phyloP scores from a whole-genome alignment of 2,329 filamentous ascomycete species.

The Keithomyces neogunnii region DNA sequence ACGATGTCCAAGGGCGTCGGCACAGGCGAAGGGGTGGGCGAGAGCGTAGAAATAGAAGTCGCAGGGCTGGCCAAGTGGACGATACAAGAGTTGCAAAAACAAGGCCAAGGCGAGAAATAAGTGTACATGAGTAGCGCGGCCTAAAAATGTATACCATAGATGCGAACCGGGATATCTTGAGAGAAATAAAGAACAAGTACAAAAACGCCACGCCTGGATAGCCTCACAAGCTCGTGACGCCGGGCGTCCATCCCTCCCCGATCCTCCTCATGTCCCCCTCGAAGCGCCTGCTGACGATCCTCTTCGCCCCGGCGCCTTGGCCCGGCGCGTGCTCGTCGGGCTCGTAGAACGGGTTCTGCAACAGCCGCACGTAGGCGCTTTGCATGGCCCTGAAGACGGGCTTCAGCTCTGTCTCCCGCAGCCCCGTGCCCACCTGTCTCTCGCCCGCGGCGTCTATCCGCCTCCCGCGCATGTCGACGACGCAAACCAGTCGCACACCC shows the following conservation, averaged over 20 bases:
- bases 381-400: slow-evolving; percentile 88
- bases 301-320: slow-evolving; percentile 46
- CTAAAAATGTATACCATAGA: not conserved
- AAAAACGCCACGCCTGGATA: slow-evolving; percentile 15
- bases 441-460: slow-evolving; percentile 29
- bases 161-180: not conserved
- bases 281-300: slow-evolving; percentile 77
- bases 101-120: slow-evolving; percentile 9
- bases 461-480: slow-evolving; percentile 83
- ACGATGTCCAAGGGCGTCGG: slow-evolving; percentile 2
- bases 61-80: slow-evolving; percentile 31
- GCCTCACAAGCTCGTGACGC: slow-evolving; percentile 51
- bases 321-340: slow-evolving; percentile 72
- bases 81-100: slow-evolving; percentile 23
- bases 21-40: slow-evolving; percentile 22
- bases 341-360: slow-evolving; percentile 92
- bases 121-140: not conserved
- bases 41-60: slow-evolving; percentile 26
- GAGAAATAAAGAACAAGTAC: slow-evolving; percentile 1
- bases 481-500: slow-evolving; percentile 79
- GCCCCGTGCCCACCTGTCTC: slow-evolving; percentile 45
- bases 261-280: slow-evolving; percentile 75
- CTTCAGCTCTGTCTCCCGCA: slow-evolving; percentile 82
- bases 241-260: slow-evolving; percentile 76
- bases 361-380: slow-evolving; percentile 76